Evolutionary conservation across 805 yeast species (phyloP), one percentile per base, ranked within the genome.

Genomic region (Ogataea parapolymorpha): DNA sequence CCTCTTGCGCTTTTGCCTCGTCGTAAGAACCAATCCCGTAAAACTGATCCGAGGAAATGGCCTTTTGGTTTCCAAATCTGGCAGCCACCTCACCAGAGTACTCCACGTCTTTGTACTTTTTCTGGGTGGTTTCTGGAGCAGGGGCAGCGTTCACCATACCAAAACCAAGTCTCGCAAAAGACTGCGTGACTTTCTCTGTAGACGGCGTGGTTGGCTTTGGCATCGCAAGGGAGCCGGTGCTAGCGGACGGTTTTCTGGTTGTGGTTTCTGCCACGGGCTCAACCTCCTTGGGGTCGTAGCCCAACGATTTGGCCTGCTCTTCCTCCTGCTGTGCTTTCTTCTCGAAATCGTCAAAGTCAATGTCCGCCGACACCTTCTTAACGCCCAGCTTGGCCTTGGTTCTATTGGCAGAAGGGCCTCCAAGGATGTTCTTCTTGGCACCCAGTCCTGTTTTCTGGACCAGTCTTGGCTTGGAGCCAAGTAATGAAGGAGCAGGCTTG

Each of bases 41-140:
- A 56, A 77, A 79, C 67, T 90, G 95, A 65, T 93, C 98, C 2
- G 97, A 90, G 0, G 98, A 93, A 49, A 93, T 93, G 35, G 90
- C 96, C 74, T 87, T 91, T 62, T 90, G 96, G 29, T 68, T 70
- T 42, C 97, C 97, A 60, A 76, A 93, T 67, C 88, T 86, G 56
- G 70, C 72, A 27, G 77, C 79, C 23, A 85, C 85, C 50, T 81
- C 82, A 26, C 93, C 93, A 1, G 88, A 79, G 60, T 84, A 84
- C 52, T 73, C 72, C 40, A 61, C 53, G 39, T 56, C 61, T 28
- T 70, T 62, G 24, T 55, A 49, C 39, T 51, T 58, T 42, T 55
- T 59, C 25, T 46, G 55, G 5, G 51, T 16, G 12, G 51, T 13
- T 23, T 48, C 48, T 12, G 49, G 38, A 8, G 72, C 68, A n/a